Percentiles rank a stretch among this genome's conserved stretches.
Evolutionary conservation across 1,284 basidiomycete species (phyloP).

Genomic region (Fomitopsis betulina): DNA sequence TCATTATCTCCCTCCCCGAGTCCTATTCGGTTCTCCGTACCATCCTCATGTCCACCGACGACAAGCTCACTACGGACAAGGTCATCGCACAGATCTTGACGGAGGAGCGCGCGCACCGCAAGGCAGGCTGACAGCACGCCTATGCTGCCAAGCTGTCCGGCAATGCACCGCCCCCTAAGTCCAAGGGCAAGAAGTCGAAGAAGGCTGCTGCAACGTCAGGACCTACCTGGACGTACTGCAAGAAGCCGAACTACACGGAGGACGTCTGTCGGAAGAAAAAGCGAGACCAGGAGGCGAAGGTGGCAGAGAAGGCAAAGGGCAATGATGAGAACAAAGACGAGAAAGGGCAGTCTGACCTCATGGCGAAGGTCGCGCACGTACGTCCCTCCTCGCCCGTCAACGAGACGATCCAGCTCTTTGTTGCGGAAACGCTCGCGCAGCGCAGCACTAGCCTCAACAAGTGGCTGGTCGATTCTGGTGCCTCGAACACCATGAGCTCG

Average conservation of each 20-base stretch:
- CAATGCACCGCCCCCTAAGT: conserved; percentile 1
- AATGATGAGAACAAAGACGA: no score
- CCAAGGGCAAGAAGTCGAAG: conserved; percentile 1
- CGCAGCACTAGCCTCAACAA: neutral
- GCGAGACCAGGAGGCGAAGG: no score
- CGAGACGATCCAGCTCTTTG: no score
- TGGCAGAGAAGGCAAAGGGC: conserved; percentile 5
- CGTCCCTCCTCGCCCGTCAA: no score
- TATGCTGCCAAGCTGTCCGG: no score
- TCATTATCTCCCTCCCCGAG: conserved; percentile 17
- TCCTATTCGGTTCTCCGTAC: conserved; percentile 17
- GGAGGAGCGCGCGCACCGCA: conserved; percentile 9
- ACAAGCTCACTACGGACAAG: conserved; percentile 9
- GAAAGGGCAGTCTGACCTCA: no score
- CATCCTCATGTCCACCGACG: conserved; percentile 13
- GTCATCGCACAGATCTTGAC: conserved; percentile 10
- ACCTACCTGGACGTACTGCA: conserved; percentile 15
- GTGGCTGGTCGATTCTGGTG: conserved; percentile 20
- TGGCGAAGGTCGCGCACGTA: no score
- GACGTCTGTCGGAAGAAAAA: conserved; percentile 16
- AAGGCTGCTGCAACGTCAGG: conserved; percentile 10
- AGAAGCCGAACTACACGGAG: conserved; percentile 11
- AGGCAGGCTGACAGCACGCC: neutral
- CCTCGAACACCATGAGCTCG: conserved; percentile 16
- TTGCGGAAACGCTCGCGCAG: neutral